Base-by-base conservation (phyloP, 2,329 filamentous ascomycete species). In the Raffaelea ambrosiae region DNA sequence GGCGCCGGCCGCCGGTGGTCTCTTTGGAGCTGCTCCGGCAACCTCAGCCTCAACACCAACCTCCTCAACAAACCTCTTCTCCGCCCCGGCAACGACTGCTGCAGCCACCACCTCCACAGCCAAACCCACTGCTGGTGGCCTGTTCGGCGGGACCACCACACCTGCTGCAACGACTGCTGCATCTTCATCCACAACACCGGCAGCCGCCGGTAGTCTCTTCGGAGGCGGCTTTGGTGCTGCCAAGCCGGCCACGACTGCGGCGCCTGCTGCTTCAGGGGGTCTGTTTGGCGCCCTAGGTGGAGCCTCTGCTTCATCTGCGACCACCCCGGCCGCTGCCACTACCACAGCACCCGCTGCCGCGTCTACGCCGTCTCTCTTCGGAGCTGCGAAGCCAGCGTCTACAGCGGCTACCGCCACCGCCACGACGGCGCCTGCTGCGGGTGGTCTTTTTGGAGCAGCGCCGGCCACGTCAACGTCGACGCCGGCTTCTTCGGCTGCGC, bases 351-450 rank as follows among this genome's bases (percentile, higher is more conserved):
- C 39, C 40, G 3, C 10, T 3, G 20, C 20, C 19, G 22, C 5
- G 40, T 14, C 35, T 5, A 33, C 59, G 26, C 23, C 56, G 3
- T 54, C 55, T n/a, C 50, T 64, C 7, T 63, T 63, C 48, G 59
- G 57, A 35, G 54, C 43, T 33, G 35, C 35, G 18, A 38, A 29
- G 31, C 47, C 54, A 11, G 50, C 52, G 14, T 40, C 54, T 13
- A 53, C 35, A 8, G 13, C 35, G 14, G 35, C 35, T 10, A 14
- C 35, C 16, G 18, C 35, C 7, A 16, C 35, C 16, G 7, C 35
- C 35, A n/a, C 35, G 5, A n/a, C 35, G 7, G 35, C 35, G 5
- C 7, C 35, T 38, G 18, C 26, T 7, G 35, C 8, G 7, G 35
- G 35, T 38, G 35, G 35, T 14, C 35, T 38, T 7, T 38, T 38